Evolutionary conservation across 306 rosid genomes (phyloP).

Genomic region (Lupinus albus): DNA sequence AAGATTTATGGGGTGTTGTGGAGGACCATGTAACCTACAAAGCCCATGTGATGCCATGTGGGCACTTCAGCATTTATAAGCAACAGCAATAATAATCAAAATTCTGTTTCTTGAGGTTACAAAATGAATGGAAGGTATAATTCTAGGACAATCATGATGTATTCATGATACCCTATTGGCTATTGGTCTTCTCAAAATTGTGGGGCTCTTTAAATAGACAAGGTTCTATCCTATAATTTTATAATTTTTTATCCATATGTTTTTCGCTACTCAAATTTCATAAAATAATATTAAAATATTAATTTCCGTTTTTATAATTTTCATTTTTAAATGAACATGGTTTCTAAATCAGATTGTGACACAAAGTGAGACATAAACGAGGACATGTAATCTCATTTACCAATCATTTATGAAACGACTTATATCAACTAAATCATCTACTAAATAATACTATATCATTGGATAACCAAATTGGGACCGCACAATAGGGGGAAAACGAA

Average conservation of each 20-base stretch:
- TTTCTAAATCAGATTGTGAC: too few relatives aligned
- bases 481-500: not conserved
- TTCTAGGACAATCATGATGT: conserved; percentile 34
- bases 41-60: conserved; percentile 75
- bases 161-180: conserved; percentile 47
- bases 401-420: conserved; percentile 47
- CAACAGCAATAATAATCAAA: conserved; percentile 39
- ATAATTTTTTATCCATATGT: too few relatives aligned
- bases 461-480: conserved; percentile 5
- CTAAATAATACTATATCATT: conserved; percentile 2
- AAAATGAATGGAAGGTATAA: conserved; percentile 19
- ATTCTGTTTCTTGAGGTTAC: conserved; percentile 26
- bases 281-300: too few relatives aligned
- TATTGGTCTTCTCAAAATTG: conserved; percentile 57
- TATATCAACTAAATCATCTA: conserved; percentile 22
- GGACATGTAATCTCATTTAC: too few relatives aligned
- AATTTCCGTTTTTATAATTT: too few relatives aligned
- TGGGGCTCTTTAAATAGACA: conserved; percentile 3
- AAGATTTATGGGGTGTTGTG: conserved; percentile 26
- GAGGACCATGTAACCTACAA: conserved; percentile 64
- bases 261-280: too few relatives aligned
- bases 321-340: too few relatives aligned
- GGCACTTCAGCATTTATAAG: conserved; percentile 40
- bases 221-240: too few relatives aligned
- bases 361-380: too few relatives aligned